Conservation (phyloP, 176 grass and related monocot genomes). For the Hyparrhenia diplandra region DNA sequence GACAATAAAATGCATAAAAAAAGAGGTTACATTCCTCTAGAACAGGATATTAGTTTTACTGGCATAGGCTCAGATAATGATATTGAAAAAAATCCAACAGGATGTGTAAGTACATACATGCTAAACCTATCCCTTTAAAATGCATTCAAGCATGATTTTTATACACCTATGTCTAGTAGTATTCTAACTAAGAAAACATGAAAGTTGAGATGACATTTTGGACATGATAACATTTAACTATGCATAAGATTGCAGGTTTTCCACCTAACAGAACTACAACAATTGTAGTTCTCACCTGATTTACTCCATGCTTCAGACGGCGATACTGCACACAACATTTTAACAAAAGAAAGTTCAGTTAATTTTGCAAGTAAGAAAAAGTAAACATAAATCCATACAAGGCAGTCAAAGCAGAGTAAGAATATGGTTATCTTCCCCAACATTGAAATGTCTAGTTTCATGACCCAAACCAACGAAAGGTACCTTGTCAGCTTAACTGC, state of each 20-base stretch:
- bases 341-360: conserved; percentile 22
- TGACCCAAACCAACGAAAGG: conserved; percentile 96
- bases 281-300: conserved; percentile 62
- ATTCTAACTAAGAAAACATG: background rate
- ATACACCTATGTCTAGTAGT: background rate
- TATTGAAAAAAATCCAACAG: background rate
- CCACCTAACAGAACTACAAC: background rate
- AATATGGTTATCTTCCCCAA: conserved; percentile 84
- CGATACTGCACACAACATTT: conserved; percentile 78
- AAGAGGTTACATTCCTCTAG: conserved; percentile 26
- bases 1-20: conserved; percentile 28
- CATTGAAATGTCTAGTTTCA: conserved; percentile 98
- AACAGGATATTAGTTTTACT: background rate
- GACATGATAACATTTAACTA: conserved; percentile 12
- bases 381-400: background rate
- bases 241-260: background rate
- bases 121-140: background rate
- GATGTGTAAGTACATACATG: background rate
- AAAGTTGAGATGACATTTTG: conserved; percentile 12
- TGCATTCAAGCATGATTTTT: background rate
- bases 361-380: conserved; percentile 24
- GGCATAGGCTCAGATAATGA: conserved; percentile 12
- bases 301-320: conserved; percentile 91
- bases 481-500: conserved; percentile 98
- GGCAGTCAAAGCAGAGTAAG: conserved; percentile 23